Evolutionary conservation across 768 basidiomycete genomes (phyloP).

Genomic region (Xerocomus brunneocitrinus): DNA sequence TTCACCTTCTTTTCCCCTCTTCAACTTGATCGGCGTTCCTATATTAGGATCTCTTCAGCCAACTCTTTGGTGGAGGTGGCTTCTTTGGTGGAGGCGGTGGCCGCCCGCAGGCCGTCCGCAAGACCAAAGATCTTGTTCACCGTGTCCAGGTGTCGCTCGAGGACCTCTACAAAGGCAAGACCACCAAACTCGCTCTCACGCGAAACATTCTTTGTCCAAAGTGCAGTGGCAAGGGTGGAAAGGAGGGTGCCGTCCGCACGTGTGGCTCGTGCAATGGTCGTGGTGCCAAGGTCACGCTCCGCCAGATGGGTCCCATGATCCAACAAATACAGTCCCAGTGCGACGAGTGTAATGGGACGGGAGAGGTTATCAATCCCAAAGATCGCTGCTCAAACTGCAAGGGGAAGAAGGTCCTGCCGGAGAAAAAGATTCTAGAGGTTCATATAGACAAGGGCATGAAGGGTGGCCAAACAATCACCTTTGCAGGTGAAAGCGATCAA

Average conservation of each 20-base stretch:
- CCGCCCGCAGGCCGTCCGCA: conserved; percentile 69
- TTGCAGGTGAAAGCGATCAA: conserved; percentile 90
- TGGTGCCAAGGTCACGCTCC: conserved; percentile 84
- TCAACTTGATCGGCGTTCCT: neutral
- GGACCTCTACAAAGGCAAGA: conserved; percentile 98
- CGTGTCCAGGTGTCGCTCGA: conserved; percentile 95
- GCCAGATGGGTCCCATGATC: conserved; percentile 99
- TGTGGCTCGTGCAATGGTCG: conserved; percentile 82
- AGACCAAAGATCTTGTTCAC: conserved; percentile 97
- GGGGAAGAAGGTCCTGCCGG: conserved; percentile 90
- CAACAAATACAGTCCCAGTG: conserved; percentile 97
- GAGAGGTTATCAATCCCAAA: conserved; percentile 91
- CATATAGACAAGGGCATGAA: conserved; percentile 99
- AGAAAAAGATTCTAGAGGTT: conserved; percentile 97
- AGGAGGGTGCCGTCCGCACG: conserved; percentile 86
- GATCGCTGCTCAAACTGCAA: conserved; percentile 91
- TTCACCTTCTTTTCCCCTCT: neutral
- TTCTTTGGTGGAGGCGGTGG: conserved; percentile 70
- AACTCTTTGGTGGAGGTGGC: conserved; percentile 84
- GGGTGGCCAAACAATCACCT: conserved; percentile 85
- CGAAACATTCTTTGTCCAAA: conserved; percentile 91
- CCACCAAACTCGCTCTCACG: conserved; percentile 93
- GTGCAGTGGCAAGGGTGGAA: conserved; percentile 95
- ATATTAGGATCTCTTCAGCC: conserved; percentile 87
- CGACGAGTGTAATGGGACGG: conserved; percentile 89